phyloP scores from a whole-genome alignment of 805 yeast species.

The Candida ortonii region DNA sequence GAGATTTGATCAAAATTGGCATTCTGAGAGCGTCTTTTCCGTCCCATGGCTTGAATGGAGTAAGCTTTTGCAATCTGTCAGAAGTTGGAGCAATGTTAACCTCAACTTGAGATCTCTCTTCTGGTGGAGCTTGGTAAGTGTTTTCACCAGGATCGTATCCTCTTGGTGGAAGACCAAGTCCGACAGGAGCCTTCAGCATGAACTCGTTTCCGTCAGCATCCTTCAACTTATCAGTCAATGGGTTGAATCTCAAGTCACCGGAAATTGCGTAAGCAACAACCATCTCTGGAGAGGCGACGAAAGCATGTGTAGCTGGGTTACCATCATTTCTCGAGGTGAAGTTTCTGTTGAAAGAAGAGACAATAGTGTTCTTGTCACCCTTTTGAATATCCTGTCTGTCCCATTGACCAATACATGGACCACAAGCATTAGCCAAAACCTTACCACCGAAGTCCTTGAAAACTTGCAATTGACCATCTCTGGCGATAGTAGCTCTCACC shows the following conservation, averaged over 20 bases:
- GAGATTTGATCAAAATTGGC: conserved; percentile 94
- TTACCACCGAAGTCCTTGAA: conserved; percentile 87
- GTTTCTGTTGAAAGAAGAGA: conserved; percentile 96
- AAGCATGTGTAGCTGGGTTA: conserved; percentile 95
- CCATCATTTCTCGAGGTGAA: conserved; percentile 98
- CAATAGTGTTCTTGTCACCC: conserved; percentile 78
- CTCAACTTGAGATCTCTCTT: conserved; percentile 68
- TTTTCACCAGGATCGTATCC: conserved; percentile 67
- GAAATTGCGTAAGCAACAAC: conserved; percentile 96
- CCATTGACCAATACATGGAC: conserved; percentile 99
- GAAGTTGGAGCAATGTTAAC: conserved; percentile 85
- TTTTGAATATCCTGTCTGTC: conserved; percentile 75
- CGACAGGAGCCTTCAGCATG: conserved; percentile 75
- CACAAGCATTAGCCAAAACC: conserved; percentile 96
- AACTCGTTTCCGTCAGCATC: conserved; percentile 69
- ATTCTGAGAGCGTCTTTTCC: conserved; percentile 87
- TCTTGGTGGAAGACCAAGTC: conserved; percentile 75
- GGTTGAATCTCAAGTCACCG: conserved; percentile 90
- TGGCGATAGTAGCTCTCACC: conserved; percentile 92
- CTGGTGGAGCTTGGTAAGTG: conserved; percentile 97
- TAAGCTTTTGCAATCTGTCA: conserved; percentile 92
- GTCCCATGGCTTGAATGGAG: conserved; percentile 94
- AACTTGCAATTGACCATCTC: conserved; percentile 84
- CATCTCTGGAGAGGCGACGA: conserved; percentile 97
- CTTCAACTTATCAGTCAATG: conserved; percentile 78